Conservation (phyloP, 2,329 filamentous ascomycete genomes). For the Alternaria triticimaculans region DNA sequence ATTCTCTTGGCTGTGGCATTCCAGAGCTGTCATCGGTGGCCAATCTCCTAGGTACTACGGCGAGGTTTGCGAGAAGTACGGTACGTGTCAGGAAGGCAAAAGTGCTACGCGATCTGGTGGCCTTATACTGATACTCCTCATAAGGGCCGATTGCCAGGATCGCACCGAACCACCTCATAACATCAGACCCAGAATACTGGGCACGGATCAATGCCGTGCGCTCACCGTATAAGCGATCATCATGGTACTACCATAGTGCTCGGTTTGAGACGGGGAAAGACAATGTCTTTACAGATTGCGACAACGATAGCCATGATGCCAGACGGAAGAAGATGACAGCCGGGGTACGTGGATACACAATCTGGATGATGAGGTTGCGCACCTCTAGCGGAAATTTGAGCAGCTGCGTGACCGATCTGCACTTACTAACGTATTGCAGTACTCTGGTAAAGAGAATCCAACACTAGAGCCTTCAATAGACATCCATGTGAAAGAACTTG, state of each 20-base stretch:
- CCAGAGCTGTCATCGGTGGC: slow-evolving; percentile 36
- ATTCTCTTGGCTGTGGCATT: slow-evolving; percentile 42
- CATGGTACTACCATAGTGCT: slow-evolving; percentile 51
- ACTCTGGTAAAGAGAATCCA: slow-evolving; percentile 63
- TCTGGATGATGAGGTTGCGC: neutral
- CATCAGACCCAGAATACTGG: slow-evolving; percentile 57
- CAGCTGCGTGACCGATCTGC: neutral
- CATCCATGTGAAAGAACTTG: slow-evolving; percentile 53
- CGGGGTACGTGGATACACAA: slow-evolving; percentile 46
- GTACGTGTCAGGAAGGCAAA: slow-evolving; percentile 18
- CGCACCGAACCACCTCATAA: slow-evolving; percentile 59
- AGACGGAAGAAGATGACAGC: slow-evolving; percentile 57
- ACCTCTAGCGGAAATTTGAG: neutral
- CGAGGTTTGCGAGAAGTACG: slow-evolving; percentile 40
- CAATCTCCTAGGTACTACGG: slow-evolving; percentile 35
- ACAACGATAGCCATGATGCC: slow-evolving; percentile 56
- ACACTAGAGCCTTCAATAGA: slow-evolving; percentile 60
- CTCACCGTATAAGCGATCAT: slow-evolving; percentile 50
- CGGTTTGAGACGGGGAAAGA: slow-evolving; percentile 62
- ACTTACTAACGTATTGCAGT: slow-evolving; percentile 44
- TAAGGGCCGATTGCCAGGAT: slow-evolving; percentile 53
- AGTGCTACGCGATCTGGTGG: neutral
- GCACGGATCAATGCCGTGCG: slow-evolving; percentile 52
- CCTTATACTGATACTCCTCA: neutral
- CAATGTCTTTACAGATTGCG: slow-evolving; percentile 61